Evolutionary conservation across 352 stramenopile genomes (phyloP), one percentile per base, ranked within the genome.

Genomic region (Elongisporangium prolatum): DNA sequence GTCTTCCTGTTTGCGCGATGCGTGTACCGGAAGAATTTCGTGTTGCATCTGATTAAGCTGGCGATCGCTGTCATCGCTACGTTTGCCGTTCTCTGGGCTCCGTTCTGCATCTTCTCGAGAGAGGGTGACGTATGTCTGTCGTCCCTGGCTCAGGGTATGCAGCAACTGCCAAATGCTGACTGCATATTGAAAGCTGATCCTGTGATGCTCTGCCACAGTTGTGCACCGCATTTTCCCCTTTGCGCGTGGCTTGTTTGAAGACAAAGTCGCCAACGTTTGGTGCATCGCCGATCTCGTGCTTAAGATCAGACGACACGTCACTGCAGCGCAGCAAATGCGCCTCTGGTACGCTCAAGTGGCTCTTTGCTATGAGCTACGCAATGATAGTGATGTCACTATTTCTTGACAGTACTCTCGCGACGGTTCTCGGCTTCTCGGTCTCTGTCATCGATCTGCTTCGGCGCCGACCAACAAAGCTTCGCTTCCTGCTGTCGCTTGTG

Each of bases 251-350:
- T 66, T 99, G 37, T 99, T 99, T 72, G 97, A 99, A 79, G 96
- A 98, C 65, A 99, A 99, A 65, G 97, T 99, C 11, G 82, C 96
- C 21, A 98, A 98, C 69, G 71, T 98, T 48, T 99, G 96, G 96
- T 99, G 93, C 68, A 86, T 95, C 13, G 62, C 95, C 50, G 94
- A 96, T 56, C 77, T 93, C 21, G 62, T 88, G 48, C 37, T 88
- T 25, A 95, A 95, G 59, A 80, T 96, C 21, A 79, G 74, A 18
- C 69, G 64, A 4, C 68, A 74, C 48, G 58, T 97, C 17, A 65
- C 71, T 4, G 57, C 74, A 3, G 59, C 55, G 14, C 54, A 80
- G 37, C 84, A 92, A 55, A 90, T 96, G 75, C 82, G 77, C 10
- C 67, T 92, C 47, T 90, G 86, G 75, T 93, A 65, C 51, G 59